A percentile compares a stretch with the other conserved stretches of the same genome.
These are phyloP conservation scores for Capsella bursapastoris DNA, from an alignment of 345 rosid species.

Conservation along the genomic window DNA sequence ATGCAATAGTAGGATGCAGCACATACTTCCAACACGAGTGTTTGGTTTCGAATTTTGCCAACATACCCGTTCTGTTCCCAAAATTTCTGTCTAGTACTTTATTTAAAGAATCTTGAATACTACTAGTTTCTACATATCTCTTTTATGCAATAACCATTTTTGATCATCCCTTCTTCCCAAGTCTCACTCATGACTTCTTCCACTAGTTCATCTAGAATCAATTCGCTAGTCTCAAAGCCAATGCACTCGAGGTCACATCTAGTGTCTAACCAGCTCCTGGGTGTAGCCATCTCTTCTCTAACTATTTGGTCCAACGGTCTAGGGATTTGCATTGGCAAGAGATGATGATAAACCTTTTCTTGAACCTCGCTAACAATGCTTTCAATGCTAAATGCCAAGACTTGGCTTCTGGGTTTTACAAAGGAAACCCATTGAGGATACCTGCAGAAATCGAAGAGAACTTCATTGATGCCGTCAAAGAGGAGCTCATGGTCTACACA, in stretches of 20 bases:
- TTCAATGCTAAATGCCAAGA: slow-evolving; percentile 48
- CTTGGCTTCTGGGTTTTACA: slow-evolving; percentile 53
- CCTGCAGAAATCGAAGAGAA: slow-evolving; percentile 67
- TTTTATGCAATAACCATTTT: too few relatives aligned
- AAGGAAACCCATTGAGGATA: slow-evolving; percentile 58
- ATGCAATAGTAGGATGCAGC: too few relatives aligned
- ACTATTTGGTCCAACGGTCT: slow-evolving; percentile 64
- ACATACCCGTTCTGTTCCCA: too few relatives aligned
- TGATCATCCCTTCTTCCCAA: slow-evolving; percentile 22
- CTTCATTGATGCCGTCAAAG: slow-evolving; percentile 78
- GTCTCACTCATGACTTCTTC: slow-evolving; percentile 52
- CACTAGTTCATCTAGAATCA: slow-evolving; percentile 64
- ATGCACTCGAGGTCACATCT: slow-evolving; percentile 52
- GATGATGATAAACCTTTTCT: slow-evolving; percentile 63
- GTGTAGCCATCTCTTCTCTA: slow-evolving; percentile 66
- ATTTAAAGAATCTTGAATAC: too few relatives aligned
- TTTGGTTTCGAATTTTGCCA: too few relatives aligned
- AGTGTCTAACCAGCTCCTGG: slow-evolving; percentile 62
- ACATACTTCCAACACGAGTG: too few relatives aligned
- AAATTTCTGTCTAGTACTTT: too few relatives aligned
- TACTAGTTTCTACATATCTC: too few relatives aligned
- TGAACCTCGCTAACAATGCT: slow-evolving; percentile 58
- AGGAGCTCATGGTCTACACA: slow-evolving; percentile 63
- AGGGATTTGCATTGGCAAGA: slow-evolving; percentile 57
- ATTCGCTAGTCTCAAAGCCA: slow-evolving; percentile 56